phyloP scores from a whole-genome alignment of 257 asterid genomes.

The Gardenia jasminoides region DNA sequence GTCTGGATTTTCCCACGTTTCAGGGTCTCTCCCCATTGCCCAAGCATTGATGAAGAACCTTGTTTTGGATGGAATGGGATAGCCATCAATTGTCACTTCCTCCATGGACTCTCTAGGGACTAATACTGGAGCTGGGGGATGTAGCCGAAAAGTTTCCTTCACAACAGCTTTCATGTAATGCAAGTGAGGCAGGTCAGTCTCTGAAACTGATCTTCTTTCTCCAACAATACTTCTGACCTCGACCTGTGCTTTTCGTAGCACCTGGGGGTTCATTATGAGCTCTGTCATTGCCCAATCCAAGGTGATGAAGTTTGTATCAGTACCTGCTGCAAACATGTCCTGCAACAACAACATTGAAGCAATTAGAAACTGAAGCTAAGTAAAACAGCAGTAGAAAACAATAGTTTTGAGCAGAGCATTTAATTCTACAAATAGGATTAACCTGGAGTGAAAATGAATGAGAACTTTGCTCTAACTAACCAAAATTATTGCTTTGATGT shows the following conservation, averaged over 20 bases:
- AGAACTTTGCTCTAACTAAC: conserved; percentile 31
- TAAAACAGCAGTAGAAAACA: neutral
- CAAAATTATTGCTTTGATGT: conserved; percentile 54
- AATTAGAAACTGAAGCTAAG: neutral
- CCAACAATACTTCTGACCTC: conserved; percentile 48
- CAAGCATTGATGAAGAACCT: conserved; percentile 26
- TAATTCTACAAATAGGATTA: neutral
- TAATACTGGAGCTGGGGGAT: conserved; percentile 55
- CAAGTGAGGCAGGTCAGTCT: conserved; percentile 39
- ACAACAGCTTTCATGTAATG: conserved; percentile 40
- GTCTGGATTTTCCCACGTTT: conserved; percentile 48
- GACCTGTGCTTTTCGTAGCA: conserved; percentile 37
- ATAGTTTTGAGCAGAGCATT: neutral
- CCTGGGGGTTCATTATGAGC: conserved; percentile 41
- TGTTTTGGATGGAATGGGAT: conserved; percentile 37
- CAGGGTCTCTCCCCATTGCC: conserved; percentile 44
- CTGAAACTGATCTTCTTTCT: conserved; percentile 32
- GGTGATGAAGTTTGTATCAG: conserved; percentile 52
- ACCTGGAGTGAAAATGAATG: neutral
- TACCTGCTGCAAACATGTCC: conserved; percentile 79
- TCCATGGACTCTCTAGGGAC: conserved; percentile 56
- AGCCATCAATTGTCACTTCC: conserved; percentile 36
- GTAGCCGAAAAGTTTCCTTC: conserved; percentile 31
- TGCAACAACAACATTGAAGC: conserved; percentile 12
- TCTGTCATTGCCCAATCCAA: conserved; percentile 70